phyloP scores from a whole-genome alignment of 192 early-diverging fungal species.

The Coemansia sp. region DNA sequence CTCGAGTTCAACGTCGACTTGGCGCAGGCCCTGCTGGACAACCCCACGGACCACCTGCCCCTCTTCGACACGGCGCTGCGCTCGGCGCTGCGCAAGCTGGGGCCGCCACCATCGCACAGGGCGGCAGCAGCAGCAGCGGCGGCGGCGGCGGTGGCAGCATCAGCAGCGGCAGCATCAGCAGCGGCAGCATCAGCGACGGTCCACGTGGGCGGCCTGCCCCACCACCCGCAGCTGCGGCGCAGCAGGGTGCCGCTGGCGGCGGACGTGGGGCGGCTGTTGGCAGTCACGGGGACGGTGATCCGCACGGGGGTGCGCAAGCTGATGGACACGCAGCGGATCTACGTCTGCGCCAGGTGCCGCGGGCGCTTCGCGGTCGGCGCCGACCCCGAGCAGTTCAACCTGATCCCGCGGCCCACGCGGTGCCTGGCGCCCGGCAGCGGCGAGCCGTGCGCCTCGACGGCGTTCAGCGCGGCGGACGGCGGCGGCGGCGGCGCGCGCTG shows the following conservation, averaged over 20 bases:
- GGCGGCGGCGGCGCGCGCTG: constrained; percentile 46
- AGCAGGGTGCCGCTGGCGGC: constrained; percentile 58
- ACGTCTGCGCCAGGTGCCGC: constrained; percentile 59
- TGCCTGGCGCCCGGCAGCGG: constrained; percentile 49
- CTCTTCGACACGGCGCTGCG: constrained; percentile 14
- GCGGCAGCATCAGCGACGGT: too few relatives aligned
- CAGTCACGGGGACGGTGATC: constrained; percentile 65
- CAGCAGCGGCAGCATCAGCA: too few relatives aligned
- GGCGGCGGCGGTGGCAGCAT: too few relatives aligned
- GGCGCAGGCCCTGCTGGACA: constrained; percentile 16
- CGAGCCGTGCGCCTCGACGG: constrained; percentile 53
- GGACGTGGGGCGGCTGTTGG: constrained; percentile 60
- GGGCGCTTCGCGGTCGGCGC: constrained; percentile 56
- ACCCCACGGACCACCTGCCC: constrained; percentile 7
- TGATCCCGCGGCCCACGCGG: constrained; percentile 54
- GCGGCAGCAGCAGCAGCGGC: too few relatives aligned
- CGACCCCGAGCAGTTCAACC: constrained; percentile 66
- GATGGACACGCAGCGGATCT: constrained; percentile 60
- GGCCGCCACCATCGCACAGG: too few relatives aligned
- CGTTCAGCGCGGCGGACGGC: constrained; percentile 50
- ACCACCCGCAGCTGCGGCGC: constrained; percentile 34
- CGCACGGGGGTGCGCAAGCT: constrained; percentile 68
- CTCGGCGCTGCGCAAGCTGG: constrained; percentile 7
- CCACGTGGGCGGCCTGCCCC: too few relatives aligned
- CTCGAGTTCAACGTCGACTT: constrained; percentile 29